These are phyloP conservation scores for Rhexocercosporidium sp. DNA, from an alignment of 2,329 filamentous ascomycete species.

Conservation along the genomic window DNA sequence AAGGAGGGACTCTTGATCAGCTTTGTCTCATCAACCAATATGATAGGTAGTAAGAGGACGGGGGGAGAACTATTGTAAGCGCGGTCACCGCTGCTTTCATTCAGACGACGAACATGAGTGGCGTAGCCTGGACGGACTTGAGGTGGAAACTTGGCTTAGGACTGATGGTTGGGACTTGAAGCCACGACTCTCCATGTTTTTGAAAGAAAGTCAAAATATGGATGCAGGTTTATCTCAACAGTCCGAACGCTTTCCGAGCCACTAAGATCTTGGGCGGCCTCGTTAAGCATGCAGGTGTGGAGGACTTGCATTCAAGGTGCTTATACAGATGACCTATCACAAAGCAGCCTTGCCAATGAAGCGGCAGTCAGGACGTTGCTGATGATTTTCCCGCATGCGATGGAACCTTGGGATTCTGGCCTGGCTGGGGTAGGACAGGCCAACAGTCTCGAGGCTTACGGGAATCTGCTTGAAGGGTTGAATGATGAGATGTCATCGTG, in stretches of 20 bases:
- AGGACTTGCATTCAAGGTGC: conserved; percentile 1
- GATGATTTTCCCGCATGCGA: neutral
- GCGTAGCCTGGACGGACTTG: neutral
- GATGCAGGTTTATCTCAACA: conserved; percentile 12
- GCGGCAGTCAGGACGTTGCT: conserved; percentile 9
- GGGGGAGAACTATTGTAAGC: neutral
- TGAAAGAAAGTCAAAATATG: conserved; percentile 4
- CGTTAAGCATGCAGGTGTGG: conserved; percentile 7
- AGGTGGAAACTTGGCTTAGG: neutral
- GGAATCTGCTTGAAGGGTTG: conserved; percentile 10
- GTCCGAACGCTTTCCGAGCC: conserved; percentile 2
- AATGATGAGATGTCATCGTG: conserved; percentile 2
- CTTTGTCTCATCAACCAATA: conserved; percentile 5
- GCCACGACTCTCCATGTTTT: conserved; percentile 1
- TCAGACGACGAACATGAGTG: conserved; percentile 1
- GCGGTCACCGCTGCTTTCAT: neutral
- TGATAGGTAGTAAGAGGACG: neutral
- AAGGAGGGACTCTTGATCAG: conserved; percentile 10
- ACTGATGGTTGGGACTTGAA: neutral
- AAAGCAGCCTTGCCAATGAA: neutral
- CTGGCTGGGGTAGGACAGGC: neutral
- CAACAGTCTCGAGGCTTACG: neutral
- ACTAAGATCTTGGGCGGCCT: conserved; percentile 8
- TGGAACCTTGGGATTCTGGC: neutral
- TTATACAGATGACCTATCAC: conserved; percentile 14